A percentile compares a stretch with the other conserved stretches of the same genome.
phyloP scores from a whole-genome alignment of 116 monocot genomes.

The Papilionanthe hybrid region DNA sequence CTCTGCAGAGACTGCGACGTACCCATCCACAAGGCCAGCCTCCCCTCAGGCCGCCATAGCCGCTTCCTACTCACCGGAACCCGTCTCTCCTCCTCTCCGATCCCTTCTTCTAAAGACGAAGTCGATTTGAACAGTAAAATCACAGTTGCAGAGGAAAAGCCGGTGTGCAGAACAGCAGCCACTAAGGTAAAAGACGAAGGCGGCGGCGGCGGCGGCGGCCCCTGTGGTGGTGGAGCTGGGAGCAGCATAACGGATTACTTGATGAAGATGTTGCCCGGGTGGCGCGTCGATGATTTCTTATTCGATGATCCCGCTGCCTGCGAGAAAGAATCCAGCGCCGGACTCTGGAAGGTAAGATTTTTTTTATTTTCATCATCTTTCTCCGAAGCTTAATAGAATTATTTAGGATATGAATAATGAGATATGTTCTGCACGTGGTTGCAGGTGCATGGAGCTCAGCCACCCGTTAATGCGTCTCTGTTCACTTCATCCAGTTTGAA shows the following conservation, averaged over 20 bases:
- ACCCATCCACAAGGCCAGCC: constrained; percentile 32
- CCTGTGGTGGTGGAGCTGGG: background rate
- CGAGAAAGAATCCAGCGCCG: background rate
- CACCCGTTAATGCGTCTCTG: background rate
- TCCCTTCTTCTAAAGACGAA: background rate
- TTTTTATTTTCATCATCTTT: background rate
- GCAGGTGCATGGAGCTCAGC: background rate
- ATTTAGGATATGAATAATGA: background rate
- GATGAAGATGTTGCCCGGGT: constrained; percentile 45
- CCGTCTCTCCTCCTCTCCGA: constrained; percentile 26
- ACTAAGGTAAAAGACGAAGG: background rate
- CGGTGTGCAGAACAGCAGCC: background rate
- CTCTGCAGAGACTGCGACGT: constrained; percentile 57
- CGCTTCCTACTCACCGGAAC: constrained; percentile 47
- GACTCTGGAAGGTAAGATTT: background rate
- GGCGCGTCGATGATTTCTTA: constrained; percentile 52
- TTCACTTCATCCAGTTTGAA: background rate
- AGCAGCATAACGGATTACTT: constrained; percentile 58
- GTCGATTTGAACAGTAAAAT: background rate
- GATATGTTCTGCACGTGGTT: background rate
- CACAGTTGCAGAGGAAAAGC: background rate
- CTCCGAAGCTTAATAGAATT: background rate
- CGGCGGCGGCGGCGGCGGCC: no score
- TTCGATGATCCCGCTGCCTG: background rate
- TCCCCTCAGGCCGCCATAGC: constrained; percentile 32